Conservation (phyloP, 768 basidiomycete species). For the Auriscalpium orientale region DNA sequence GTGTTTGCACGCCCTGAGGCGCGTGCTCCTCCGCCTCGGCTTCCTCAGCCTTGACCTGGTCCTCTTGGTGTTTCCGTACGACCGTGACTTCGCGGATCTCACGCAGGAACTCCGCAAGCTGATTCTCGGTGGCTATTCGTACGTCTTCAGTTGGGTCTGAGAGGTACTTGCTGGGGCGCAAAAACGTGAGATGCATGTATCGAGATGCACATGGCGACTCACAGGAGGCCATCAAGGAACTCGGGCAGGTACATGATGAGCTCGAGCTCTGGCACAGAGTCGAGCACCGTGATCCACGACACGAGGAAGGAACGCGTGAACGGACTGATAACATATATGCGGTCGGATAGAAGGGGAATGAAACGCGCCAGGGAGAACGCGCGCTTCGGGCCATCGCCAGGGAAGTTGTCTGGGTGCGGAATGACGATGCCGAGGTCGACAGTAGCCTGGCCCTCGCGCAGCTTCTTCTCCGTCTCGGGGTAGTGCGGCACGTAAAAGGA, state of each 20-base stretch:
- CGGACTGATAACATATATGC: conserved; percentile 92
- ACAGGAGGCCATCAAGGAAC: conserved; percentile 91
- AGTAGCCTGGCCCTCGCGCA: conserved; percentile 35
- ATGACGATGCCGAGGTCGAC: conserved; percentile 50
- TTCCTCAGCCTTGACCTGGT: conserved; percentile 22
- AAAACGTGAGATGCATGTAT: conserved; percentile 8
- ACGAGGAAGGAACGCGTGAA: conserved; percentile 96
- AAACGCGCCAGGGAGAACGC: conserved; percentile 94
- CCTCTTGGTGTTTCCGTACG: conserved; percentile 60
- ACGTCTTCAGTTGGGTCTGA: conserved; percentile 95
- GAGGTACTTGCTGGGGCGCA: conserved; percentile 72
- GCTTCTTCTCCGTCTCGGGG: conserved; percentile 61
- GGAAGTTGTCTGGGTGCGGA: conserved; percentile 48
- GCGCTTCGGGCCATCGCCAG: conserved; percentile 41
- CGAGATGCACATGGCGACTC: conserved; percentile 21
- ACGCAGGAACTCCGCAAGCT: conserved; percentile 81
- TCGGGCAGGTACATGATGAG: conserved; percentile 91
- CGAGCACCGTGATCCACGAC: conserved; percentile 91
- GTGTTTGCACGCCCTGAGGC: not conserved
- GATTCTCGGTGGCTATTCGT: conserved; percentile 80
- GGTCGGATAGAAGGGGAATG: conserved; percentile 86
- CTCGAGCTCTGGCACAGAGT: conserved; percentile 94
- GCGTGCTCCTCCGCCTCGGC: conserved; percentile 1
- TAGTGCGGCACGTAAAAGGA: conserved; percentile 89
- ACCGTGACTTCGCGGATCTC: conserved; percentile 84